Evolutionary conservation across 2,329 filamentous ascomycete species (phyloP), one percentile per base, ranked within the genome.

Genomic region (Colletotrichum zoysiae): DNA sequence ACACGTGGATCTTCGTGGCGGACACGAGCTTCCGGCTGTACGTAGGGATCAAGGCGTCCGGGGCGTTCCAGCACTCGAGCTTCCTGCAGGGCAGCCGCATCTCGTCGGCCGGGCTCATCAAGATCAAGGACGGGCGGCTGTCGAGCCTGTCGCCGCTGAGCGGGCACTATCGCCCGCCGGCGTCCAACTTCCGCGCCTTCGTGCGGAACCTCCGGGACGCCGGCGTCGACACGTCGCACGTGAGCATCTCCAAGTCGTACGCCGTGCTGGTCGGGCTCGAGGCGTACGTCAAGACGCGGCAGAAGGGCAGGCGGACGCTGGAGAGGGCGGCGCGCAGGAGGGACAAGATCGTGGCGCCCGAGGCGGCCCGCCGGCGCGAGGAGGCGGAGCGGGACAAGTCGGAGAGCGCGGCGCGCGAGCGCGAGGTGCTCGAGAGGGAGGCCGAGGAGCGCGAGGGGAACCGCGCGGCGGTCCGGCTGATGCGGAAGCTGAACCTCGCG

Each of bases 1-100:
- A 95, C 77, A 96, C 93, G 5, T 97, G 95, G 95, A 97, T 97
- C 74, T 98, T 97, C 77, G 95, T 95, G 9, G 92, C 93, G 33
- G 95, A 97, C 81, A 95, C 93, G 1, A 92, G 89, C 1, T 96
- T 95, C 79, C 90, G 93, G 0, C 85, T 97, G 0, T 97, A 97
- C 79, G 90, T 97, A 44, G 95, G 95, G 59, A 96, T 97, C 84
- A 97, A 98, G 78, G 90, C 93, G 79, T 92, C 91, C 5, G 95
- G 95, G 14, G 90, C 93, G 5, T 98, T 98, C 77, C 95, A 97
- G 77, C 95, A 97, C 81, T 95, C 92, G 16, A 96, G 93, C 0
- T 97, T 98, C 77, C 86, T 97, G 1, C 93, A 95, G 73, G 95
- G 95, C 33, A 88, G 91, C 12, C 90, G 95, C 16, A 95, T 97